phyloP scores from a whole-genome alignment of 1,284 basidiomycete species.

The Cutaneotrichosporon sp. region DNA sequence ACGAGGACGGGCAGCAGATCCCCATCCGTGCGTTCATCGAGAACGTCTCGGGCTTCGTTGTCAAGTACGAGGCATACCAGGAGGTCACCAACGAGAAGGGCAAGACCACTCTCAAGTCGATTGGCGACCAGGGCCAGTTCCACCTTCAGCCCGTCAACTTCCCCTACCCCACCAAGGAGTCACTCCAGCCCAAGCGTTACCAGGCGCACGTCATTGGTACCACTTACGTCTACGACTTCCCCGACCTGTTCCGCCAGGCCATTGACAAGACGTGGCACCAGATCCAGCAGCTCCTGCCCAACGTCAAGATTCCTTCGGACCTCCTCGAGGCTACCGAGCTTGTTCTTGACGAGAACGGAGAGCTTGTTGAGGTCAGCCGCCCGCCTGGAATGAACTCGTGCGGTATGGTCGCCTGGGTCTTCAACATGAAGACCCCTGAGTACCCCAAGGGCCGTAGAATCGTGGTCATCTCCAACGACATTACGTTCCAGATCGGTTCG shows the following conservation, averaged over 20 bases:
- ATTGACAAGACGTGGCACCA: conserved; percentile 87
- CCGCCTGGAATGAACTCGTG: conserved; percentile 89
- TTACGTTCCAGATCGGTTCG: conserved; percentile 97
- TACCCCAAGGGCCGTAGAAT: conserved; percentile 81
- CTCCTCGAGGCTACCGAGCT: conserved; percentile 81
- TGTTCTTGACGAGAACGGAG: conserved; percentile 87
- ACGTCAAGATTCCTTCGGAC: conserved; percentile 67
- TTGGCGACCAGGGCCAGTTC: conserved; percentile 80
- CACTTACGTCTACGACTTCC: conserved; percentile 98
- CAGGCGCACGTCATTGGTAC: conserved; percentile 99
- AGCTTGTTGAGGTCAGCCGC: conserved; percentile 82
- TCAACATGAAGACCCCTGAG: conserved; percentile 88
- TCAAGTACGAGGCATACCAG: conserved; percentile 98
- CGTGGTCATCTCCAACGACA: conserved; percentile 95
- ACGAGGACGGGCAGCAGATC: conserved; percentile 84
- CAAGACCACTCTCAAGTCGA: conserved; percentile 87
- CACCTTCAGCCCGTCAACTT: conserved; percentile 89
- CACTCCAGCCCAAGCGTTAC: conserved; percentile 97
- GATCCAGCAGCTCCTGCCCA: conserved; percentile 61
- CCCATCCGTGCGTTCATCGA: conserved; percentile 97
- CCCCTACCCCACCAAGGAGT: conserved; percentile 94
- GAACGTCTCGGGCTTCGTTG: conserved; percentile 97
- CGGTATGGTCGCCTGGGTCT: conserved; percentile 99
- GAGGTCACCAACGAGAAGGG: conserved; percentile 96
- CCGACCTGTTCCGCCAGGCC: conserved; percentile 95